Conservation (phyloP, 2,329 filamentous ascomycete genomes). For the Neocatenulostroma microsporum region DNA sequence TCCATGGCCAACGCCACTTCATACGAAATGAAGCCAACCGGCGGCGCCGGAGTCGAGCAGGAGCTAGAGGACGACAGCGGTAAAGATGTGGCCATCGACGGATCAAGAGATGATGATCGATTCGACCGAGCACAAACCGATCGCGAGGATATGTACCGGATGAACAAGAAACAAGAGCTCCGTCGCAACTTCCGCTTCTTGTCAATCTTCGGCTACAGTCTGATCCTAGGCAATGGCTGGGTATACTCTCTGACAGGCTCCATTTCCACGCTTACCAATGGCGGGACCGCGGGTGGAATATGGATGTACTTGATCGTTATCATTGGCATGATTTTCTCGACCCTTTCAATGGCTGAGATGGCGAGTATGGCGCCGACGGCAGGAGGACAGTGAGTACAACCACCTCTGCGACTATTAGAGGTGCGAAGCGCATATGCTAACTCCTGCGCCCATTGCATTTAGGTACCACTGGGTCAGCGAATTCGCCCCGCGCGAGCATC, state of each 20-base stretch:
- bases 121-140: too few relatives aligned
- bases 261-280: constrained; percentile 15
- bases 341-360: constrained; percentile 28
- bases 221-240: constrained; percentile 13
- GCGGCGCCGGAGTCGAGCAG: too few relatives aligned
- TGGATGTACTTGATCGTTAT: constrained; percentile 29
- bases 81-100: too few relatives aligned
- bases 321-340: constrained; percentile 28
- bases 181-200: constrained; percentile 14
- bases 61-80: too few relatives aligned
- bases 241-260: constrained; percentile 12
- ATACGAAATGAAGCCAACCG: too few relatives aligned
- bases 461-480: constrained; percentile 21
- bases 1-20: too few relatives aligned
- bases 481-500: constrained; percentile 31
- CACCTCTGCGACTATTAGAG: too few relatives aligned
- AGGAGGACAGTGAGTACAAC: constrained; percentile 15
- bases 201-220: constrained; percentile 12
- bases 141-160: constrained; percentile 10
- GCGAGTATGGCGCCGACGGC: constrained; percentile 30
- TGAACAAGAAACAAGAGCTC: constrained; percentile 18
- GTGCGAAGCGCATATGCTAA: too few relatives aligned
- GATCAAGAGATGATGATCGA: too few relatives aligned
- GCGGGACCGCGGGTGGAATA: constrained; percentile 26
- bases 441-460: too few relatives aligned